A percentile compares a stretch with the other conserved stretches of the same genome.
Evolutionary conservation across 768 basidiomycete species (phyloP).

Genomic region (Phanerodontia chrysosporium): DNA sequence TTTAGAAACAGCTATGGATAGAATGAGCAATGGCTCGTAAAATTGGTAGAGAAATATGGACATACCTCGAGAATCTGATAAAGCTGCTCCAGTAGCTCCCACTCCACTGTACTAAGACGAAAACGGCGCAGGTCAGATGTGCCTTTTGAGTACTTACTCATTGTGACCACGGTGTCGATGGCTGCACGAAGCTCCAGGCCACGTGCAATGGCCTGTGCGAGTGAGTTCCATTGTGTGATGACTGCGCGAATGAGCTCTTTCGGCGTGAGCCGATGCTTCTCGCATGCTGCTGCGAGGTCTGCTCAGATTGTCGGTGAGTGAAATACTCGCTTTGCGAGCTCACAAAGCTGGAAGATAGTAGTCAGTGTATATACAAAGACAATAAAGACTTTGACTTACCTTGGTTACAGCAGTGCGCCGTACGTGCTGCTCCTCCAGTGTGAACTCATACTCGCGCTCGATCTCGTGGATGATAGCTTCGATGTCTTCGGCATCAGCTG

Average conservation of each 20-base stretch:
- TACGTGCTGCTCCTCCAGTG: background rate
- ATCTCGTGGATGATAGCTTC: slow-evolving; percentile 1
- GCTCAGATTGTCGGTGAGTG: slow-evolving; percentile 7
- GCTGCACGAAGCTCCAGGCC: slow-evolving; percentile 14
- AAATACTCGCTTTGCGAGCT: slow-evolving; percentile 12
- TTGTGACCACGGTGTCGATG: slow-evolving; percentile 15
- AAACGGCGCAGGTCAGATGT: slow-evolving; percentile 10
- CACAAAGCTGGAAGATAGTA: slow-evolving; percentile 3
- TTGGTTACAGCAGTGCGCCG: slow-evolving; percentile 10
- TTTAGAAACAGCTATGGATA: background rate
- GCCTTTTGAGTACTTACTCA: slow-evolving; percentile 13
- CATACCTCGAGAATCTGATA: slow-evolving; percentile 17
- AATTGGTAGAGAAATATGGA: too few relatives aligned
- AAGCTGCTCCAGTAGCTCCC: slow-evolving; percentile 18
- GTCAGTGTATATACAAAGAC: background rate
- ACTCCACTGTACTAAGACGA: slow-evolving; percentile 17
- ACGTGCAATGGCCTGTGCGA: slow-evolving; percentile 15
- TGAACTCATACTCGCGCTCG: background rate
- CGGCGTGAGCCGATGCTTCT: slow-evolving; percentile 14
- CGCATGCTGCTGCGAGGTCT: slow-evolving; percentile 8
- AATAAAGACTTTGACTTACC: slow-evolving; percentile 3
- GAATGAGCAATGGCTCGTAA: too few relatives aligned
- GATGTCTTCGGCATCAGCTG: background rate
- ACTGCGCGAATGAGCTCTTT: slow-evolving; percentile 1
- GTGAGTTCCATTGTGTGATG: slow-evolving; percentile 25